Evolutionary conservation across 1,284 basidiomycete genomes (phyloP), one percentile per base, ranked within the genome.

Genomic region (Boletellus sp.): DNA sequence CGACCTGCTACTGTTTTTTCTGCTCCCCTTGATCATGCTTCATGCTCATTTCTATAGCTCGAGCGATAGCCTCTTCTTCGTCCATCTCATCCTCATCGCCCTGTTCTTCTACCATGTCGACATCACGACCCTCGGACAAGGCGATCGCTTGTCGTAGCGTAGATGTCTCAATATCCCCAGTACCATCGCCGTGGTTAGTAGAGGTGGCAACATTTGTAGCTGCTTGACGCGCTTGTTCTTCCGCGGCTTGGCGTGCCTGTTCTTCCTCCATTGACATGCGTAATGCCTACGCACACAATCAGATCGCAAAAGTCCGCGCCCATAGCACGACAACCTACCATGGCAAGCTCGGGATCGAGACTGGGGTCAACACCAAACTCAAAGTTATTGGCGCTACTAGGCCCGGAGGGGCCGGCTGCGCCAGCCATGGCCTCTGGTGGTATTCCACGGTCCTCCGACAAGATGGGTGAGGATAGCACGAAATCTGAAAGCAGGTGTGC

Each of bases 191-290:
- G 12, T 7, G 58, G 40, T 57, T 54, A 1, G 56, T 15, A 5
- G 69, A 59, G 33, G 67, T 42, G 8, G 73, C 50, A 7, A 72
- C 58, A 24, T 67, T 58, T 5, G 67, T 39, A n/a, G 67, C 59
- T 8, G 69, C 60, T 30, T 74, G 71, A 18, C 71, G 66, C 26
- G 65, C 59, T 42, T 54, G 68, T 50, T 58, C 74, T 58, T 70
- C 77, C 7, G 83, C 88, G n/a, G 83, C 86, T 73, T 91, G 90
- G 21, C 94, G 84, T 32, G 93, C 93, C 67, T 91, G 86, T 55
- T 95, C 96, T 72, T 99, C 96, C 72, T 97, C 92, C 79, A 99
- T 85, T 0, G 95, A 98, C 87, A 99, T 93, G 37, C 96, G 90
- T 40, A 99, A 79, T 12, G 94, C 96, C 93, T 97, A 62, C 39